Percentiles rank a stretch among this genome's conserved stretches.
Evolutionary conservation across 805 yeast genomes (phyloP).

Genomic region (Spathaspora sp.): DNA sequence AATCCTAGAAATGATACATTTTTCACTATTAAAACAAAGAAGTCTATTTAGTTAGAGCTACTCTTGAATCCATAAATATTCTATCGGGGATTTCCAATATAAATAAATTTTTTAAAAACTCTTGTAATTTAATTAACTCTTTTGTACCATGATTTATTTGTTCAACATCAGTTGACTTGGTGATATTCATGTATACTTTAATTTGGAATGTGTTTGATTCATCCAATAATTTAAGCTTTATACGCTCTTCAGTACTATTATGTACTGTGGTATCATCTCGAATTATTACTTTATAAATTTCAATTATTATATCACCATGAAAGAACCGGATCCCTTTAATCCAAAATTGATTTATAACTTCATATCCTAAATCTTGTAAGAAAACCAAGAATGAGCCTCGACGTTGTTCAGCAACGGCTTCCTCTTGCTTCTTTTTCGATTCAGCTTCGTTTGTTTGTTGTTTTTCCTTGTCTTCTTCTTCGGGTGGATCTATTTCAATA

Average conservation of each 20-base stretch:
- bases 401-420: not conserved
- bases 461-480: not conserved
- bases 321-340: slow-evolving; percentile 58
- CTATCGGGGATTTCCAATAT: slow-evolving; percentile 74
- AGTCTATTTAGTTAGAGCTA: slow-evolving; percentile 15
- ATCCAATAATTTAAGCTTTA: slow-evolving; percentile 41
- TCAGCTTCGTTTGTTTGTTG: not conserved
- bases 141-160: slow-evolving; percentile 61
- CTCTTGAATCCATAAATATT: slow-evolving; percentile 75
- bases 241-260: slow-evolving; percentile 12
- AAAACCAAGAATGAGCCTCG: slow-evolving; percentile 39
- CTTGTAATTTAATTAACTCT: slow-evolving; percentile 59
- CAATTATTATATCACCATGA: slow-evolving; percentile 58
- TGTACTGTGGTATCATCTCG: slow-evolving; percentile 28
- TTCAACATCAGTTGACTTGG: slow-evolving; percentile 71
- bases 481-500: slow-evolving; percentile 3
- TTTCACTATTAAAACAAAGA: slow-evolving; percentile 9
- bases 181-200: slow-evolving; percentile 67
- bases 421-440: not conserved
- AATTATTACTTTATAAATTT: slow-evolving; percentile 47
- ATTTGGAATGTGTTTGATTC: slow-evolving; percentile 55
- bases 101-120: slow-evolving; percentile 63
- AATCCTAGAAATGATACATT: slow-evolving; percentile 7
- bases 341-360: slow-evolving; percentile 59
- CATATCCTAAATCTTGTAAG: slow-evolving; percentile 69